phyloP scores from a whole-genome alignment of 2,329 filamentous ascomycete species.

The Furcasterigmium sp. region DNA sequence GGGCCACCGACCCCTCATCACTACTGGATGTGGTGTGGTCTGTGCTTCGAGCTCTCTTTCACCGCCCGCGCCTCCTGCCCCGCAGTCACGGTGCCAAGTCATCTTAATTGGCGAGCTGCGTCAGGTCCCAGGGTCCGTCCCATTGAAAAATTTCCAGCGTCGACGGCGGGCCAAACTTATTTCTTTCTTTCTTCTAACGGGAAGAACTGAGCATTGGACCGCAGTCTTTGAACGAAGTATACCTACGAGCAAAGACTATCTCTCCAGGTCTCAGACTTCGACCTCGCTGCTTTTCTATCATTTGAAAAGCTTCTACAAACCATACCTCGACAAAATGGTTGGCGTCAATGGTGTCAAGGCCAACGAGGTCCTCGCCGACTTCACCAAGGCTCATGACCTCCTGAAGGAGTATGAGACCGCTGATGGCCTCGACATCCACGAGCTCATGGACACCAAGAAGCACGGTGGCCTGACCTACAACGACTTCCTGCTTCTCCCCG shows the following conservation, averaged over 20 bases:
- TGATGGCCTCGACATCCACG: constrained; percentile 84
- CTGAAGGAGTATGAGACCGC: constrained; percentile 73
- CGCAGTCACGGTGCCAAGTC: not conserved
- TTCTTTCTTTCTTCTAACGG: constrained; percentile 43
- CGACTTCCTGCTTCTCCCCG: constrained; percentile 93
- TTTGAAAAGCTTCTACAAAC: constrained; percentile 20
- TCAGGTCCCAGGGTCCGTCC: not conserved
- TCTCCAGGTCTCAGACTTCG: constrained; percentile 23
- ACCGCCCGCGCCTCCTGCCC: too few relatives aligned
- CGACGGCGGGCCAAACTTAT: constrained; percentile 22
- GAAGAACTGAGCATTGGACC: constrained; percentile 43
- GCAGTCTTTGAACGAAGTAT: constrained; percentile 16
- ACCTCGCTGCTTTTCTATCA: constrained; percentile 18
- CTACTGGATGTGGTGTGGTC: too few relatives aligned
- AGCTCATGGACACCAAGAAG: constrained; percentile 84
- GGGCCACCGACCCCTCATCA: too few relatives aligned
- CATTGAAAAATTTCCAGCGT: constrained; percentile 30
- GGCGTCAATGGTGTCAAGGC: constrained; percentile 46
- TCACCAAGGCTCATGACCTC: constrained; percentile 69
- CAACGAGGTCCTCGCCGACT: constrained; percentile 68
- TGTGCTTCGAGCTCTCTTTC: too few relatives aligned
- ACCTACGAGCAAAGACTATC: constrained; percentile 22
- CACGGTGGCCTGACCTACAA: constrained; percentile 97
- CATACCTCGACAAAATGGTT: constrained; percentile 55
- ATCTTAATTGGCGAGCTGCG: too few relatives aligned